phyloP scores from a whole-genome alignment of 352 stramenopile genomes.

The Phytopythium delawarense region DNA sequence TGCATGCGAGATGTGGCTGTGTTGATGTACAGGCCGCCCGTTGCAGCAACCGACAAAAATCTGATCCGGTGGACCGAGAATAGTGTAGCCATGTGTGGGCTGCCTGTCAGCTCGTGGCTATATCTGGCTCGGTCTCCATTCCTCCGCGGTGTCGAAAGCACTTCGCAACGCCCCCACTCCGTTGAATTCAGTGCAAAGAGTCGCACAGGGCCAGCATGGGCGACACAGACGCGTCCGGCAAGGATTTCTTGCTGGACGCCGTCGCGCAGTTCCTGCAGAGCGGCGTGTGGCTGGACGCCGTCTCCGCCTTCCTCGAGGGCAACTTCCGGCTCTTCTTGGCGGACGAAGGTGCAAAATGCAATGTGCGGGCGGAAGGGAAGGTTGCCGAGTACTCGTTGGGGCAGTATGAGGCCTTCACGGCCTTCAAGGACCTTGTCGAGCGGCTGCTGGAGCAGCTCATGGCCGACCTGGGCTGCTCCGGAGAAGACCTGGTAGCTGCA shows the following conservation, averaged over 20 bases:
- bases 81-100: no score
- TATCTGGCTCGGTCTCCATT: no score
- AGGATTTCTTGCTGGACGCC: constrained; percentile 71
- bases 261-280: constrained; percentile 70
- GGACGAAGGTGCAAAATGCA: constrained; percentile 7
- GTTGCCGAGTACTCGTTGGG: constrained; percentile 35
- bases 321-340: constrained; percentile 50
- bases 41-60: no score
- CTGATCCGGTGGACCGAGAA: not conserved
- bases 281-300: constrained; percentile 35
- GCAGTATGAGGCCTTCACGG: constrained; percentile 63
- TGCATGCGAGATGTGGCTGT: no score
- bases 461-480: constrained; percentile 53
- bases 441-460: constrained; percentile 56
- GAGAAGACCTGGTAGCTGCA: constrained; percentile 42
- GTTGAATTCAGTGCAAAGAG: no score
- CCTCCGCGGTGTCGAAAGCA: no score
- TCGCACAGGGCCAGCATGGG: not conserved
- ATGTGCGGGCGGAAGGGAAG: constrained; percentile 17
- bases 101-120: no score
- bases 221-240: constrained; percentile 20
- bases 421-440: constrained; percentile 72
- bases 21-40: no score
- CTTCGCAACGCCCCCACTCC: no score
- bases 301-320: constrained; percentile 51